These are phyloP conservation scores for Trichoderma atrobrunneum DNA, from an alignment of 2,329 filamentous ascomycete genomes.

Conservation along the genomic window DNA sequence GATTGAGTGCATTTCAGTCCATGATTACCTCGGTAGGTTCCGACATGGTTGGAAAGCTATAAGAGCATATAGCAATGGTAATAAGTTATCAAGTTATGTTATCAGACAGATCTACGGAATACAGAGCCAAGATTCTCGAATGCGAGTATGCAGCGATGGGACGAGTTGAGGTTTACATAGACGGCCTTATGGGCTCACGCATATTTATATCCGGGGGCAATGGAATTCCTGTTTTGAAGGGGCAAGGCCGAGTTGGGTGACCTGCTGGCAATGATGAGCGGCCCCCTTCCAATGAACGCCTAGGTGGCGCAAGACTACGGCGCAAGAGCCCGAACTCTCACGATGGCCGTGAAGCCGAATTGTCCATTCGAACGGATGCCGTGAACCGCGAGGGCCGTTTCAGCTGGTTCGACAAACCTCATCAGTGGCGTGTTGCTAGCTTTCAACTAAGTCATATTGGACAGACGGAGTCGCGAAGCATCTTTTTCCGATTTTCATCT, in stretches of 20 bases:
- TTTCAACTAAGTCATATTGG: background rate
- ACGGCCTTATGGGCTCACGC: background rate
- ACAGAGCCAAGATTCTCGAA: background rate
- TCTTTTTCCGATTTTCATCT: background rate
- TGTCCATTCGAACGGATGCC: background rate
- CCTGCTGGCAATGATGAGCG: background rate
- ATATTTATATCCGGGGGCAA: background rate
- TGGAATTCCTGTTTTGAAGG: background rate
- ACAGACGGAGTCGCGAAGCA: background rate
- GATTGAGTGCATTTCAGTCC: background rate
- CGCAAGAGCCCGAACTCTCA: background rate
- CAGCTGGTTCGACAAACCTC: background rate
- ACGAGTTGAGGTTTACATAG: background rate
- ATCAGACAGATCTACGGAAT: background rate
- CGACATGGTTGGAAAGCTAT: background rate
- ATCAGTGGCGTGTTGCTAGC: background rate
- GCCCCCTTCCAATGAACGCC: background rate
- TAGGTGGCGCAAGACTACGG: background rate
- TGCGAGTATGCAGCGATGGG: background rate
- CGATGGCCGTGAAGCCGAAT: background rate
- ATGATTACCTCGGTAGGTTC: background rate
- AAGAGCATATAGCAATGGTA: background rate
- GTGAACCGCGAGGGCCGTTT: background rate
- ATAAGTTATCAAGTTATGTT: background rate
- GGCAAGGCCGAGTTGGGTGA: background rate